Evolutionary conservation across 495 filamentous ascomycete genomes (phyloP).

Genomic region (Penicillium odoratum): DNA sequence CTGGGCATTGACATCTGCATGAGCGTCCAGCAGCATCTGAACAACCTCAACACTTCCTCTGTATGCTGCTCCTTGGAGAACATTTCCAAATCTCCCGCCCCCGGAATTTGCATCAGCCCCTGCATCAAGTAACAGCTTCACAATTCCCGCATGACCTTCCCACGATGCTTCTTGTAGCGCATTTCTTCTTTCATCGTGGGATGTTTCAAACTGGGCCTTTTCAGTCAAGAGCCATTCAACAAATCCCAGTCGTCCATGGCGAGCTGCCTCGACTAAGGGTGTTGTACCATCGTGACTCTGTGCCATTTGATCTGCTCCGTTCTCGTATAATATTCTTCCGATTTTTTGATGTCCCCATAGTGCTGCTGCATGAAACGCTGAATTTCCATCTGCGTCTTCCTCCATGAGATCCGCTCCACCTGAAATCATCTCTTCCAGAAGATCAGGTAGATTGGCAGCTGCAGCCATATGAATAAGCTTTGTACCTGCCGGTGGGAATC

Average conservation of each 20-base stretch:
- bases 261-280: conserved; percentile 8
- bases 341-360: background rate
- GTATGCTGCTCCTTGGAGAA: no score
- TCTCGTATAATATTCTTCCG: background rate
- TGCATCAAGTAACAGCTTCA: background rate
- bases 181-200: background rate
- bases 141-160: background rate
- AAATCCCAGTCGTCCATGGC: background rate
- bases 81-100: background rate
- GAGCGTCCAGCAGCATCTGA: conserved; percentile 4
- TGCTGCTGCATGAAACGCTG: conserved; percentile 12
- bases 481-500: conserved; percentile 6
- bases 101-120: background rate
- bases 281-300: background rate
- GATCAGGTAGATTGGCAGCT: conserved; percentile 11
- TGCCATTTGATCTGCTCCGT: conserved; percentile 1
- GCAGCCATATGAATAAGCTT: conserved; percentile 10
- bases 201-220: background rate
- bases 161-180: conserved; percentile 3
- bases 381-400: conserved; percentile 6
- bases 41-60: background rate
- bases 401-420: background rate
- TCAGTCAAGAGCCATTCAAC: conserved; percentile 14
- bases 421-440: background rate
- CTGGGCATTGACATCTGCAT: conserved; percentile 3